These are phyloP conservation scores for Pseudopediastrum boryanum DNA, from an alignment of 139 green algal genomes.

Conservation along the genomic window DNA sequence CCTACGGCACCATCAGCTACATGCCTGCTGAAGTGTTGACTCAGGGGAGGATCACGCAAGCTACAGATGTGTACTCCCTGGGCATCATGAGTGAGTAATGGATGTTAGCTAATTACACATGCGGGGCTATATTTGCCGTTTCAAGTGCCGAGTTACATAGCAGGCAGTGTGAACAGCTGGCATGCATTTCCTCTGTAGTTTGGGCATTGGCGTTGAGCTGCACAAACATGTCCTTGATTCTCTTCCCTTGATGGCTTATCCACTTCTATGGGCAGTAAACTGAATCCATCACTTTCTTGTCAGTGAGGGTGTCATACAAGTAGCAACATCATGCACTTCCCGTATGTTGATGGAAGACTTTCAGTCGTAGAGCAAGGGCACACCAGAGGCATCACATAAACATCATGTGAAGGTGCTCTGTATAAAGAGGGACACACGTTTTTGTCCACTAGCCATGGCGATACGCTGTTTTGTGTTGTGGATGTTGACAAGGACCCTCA, in stretches of 20 bases:
- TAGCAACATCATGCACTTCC: no score
- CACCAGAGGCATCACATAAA: background rate
- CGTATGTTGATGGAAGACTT: no score
- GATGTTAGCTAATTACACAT: background rate
- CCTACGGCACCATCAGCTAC: slow-evolving; percentile 47
- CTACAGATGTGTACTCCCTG: slow-evolving; percentile 51
- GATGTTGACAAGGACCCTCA: slow-evolving; percentile 34
- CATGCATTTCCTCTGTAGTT: background rate
- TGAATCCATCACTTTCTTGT: no score
- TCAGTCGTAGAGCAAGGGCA: no score
- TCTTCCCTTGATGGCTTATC: no score
- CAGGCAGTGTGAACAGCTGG: background rate
- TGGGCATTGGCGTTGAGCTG: background rate
- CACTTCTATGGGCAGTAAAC: no score
- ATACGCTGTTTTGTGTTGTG: slow-evolving; percentile 19
- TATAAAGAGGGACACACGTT: background rate
- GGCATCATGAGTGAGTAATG: slow-evolving; percentile 37
- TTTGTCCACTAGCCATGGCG: background rate
- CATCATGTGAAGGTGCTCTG: background rate
- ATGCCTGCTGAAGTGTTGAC: slow-evolving; percentile 49
- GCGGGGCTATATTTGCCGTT: background rate
- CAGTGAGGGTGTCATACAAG: no score
- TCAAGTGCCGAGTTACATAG: background rate
- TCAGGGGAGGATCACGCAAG: slow-evolving; percentile 26
- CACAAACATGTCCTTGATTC: no score